Evolutionary conservation across 805 yeast genomes (phyloP).

Genomic region (Lipomyces yamadae): DNA sequence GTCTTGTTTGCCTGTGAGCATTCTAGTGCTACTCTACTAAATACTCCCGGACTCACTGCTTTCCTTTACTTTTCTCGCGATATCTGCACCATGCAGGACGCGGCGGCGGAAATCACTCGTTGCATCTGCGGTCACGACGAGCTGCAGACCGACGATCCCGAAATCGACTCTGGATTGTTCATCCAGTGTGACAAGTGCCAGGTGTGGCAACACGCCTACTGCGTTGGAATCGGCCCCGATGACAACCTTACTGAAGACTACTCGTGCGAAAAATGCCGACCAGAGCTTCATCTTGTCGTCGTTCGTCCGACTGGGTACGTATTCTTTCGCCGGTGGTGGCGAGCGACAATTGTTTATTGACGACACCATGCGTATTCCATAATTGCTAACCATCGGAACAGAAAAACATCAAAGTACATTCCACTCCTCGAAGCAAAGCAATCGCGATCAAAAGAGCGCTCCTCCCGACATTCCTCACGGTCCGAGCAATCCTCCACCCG

Average conservation of each 20-base stretch:
- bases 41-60: neutral
- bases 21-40: neutral
- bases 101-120: constrained; percentile 55
- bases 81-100: constrained; percentile 13
- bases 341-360: constrained; percentile 7
- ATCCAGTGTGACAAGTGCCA: constrained; percentile 94
- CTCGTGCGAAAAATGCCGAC: constrained; percentile 91
- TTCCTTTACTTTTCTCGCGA: neutral
- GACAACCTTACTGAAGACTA: constrained; percentile 87
- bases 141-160: constrained; percentile 48
- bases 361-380: neutral
- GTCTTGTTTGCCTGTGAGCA: neutral
- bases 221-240: constrained; percentile 82
- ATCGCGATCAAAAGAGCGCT: constrained; percentile 24
- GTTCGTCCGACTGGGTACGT: constrained; percentile 52
- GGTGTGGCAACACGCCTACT: constrained; percentile 97
- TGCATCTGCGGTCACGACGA: constrained; percentile 62
- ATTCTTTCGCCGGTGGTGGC: neutral
- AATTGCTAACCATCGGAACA: neutral
- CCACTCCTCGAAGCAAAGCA: constrained; percentile 48
- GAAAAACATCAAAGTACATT: constrained; percentile 54
- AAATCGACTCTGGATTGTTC: constrained; percentile 90
- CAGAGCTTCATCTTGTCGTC: constrained; percentile 71
- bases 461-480: constrained; percentile 7
- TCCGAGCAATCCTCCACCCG: constrained; percentile 3